phyloP scores from a whole-genome alignment of 768 basidiomycete species.

The Boletales sp. region DNA sequence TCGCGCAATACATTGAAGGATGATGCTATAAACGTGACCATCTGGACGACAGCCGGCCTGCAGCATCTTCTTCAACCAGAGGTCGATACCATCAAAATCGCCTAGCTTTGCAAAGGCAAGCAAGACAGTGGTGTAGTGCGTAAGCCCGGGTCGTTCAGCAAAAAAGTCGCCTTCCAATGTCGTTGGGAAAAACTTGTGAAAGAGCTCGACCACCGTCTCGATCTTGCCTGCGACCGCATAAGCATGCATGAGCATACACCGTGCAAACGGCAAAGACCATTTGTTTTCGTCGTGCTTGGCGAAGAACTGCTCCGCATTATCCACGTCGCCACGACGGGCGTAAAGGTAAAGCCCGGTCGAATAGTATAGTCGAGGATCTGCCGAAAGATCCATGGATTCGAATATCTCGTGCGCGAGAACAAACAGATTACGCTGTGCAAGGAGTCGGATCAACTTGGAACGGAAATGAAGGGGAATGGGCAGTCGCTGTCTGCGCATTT shows the following conservation, averaged over 20 bases:
- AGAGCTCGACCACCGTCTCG: slow-evolving; percentile 43
- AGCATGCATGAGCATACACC: slow-evolving; percentile 51
- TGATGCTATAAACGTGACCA: slow-evolving; percentile 51
- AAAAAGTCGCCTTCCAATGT: slow-evolving; percentile 25
- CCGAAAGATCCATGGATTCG: slow-evolving; percentile 25
- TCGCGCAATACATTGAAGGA: slow-evolving; percentile 55
- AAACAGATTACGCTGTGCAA: slow-evolving; percentile 39
- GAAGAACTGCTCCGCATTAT: slow-evolving; percentile 43
- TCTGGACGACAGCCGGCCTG: slow-evolving; percentile 51
- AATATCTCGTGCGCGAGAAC: slow-evolving; percentile 45
- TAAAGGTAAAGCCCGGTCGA: slow-evolving; percentile 50
- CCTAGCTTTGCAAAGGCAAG: slow-evolving; percentile 48
- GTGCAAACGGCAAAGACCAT: slow-evolving; percentile 27
- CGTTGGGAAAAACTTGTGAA: slow-evolving; percentile 52
- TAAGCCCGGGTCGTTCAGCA: slow-evolving; percentile 37
- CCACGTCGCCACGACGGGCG: slow-evolving; percentile 49
- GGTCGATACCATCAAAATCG: slow-evolving; percentile 45
- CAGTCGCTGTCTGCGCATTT: slow-evolving; percentile 38
- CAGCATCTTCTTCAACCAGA: slow-evolving; percentile 53
- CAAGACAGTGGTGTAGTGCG: slow-evolving; percentile 57
- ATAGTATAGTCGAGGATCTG: slow-evolving; percentile 21
- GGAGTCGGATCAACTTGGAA: slow-evolving; percentile 38
- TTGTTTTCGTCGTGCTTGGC: slow-evolving; percentile 29
- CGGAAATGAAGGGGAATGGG: slow-evolving; percentile 26
- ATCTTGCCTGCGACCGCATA: slow-evolving; percentile 46